Percentiles rank a stretch among this genome's conserved stretches.
These are phyloP conservation scores for Zygosaccharomyces lentus DNA, from an alignment of 805 yeast species.

Conservation along the genomic window DNA sequence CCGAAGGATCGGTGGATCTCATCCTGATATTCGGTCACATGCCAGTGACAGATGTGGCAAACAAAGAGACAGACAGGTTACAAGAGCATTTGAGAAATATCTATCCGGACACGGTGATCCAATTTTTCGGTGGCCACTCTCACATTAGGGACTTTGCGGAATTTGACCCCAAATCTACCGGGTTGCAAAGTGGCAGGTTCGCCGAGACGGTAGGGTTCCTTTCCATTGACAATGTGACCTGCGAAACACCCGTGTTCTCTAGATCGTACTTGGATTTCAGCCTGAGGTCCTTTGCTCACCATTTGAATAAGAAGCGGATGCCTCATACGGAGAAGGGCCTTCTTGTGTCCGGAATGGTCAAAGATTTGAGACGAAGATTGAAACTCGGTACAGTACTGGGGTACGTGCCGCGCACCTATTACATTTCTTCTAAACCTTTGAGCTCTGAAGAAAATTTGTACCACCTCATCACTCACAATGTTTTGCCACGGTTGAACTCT, in stretches of 20 bases:
- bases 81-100: slow-evolving; percentile 47
- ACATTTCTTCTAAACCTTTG: slow-evolving; percentile 62
- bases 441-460: slow-evolving; percentile 55
- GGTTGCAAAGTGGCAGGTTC: slow-evolving; percentile 88
- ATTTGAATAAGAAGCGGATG: slow-evolving; percentile 41
- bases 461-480: slow-evolving; percentile 50
- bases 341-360: slow-evolving; percentile 43
- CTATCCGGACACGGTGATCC: slow-evolving; percentile 64
- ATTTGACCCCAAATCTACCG: slow-evolving; percentile 64
- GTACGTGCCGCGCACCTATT: slow-evolving; percentile 60
- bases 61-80: slow-evolving; percentile 35
- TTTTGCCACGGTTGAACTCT: slow-evolving; percentile 43
- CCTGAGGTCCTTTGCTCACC: slow-evolving; percentile 62
- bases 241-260: slow-evolving; percentile 36
- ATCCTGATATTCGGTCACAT: slow-evolving; percentile 74
- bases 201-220: slow-evolving; percentile 92
- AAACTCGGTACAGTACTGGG: slow-evolving; percentile 58
- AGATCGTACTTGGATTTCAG: slow-evolving; percentile 85
- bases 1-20: slow-evolving; percentile 51
- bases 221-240: slow-evolving; percentile 43
- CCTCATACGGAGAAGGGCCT: slow-evolving; percentile 50
- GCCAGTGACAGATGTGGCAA: slow-evolving; percentile 48
- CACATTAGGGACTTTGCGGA: slow-evolving; percentile 81
- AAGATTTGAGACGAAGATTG: slow-evolving; percentile 43
- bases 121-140: slow-evolving; percentile 91